Percentiles rank a stretch among this genome's conserved stretches.
Conservation (phyloP, 192 early-diverging fungal species). For the Coemansia sp. region DNA sequence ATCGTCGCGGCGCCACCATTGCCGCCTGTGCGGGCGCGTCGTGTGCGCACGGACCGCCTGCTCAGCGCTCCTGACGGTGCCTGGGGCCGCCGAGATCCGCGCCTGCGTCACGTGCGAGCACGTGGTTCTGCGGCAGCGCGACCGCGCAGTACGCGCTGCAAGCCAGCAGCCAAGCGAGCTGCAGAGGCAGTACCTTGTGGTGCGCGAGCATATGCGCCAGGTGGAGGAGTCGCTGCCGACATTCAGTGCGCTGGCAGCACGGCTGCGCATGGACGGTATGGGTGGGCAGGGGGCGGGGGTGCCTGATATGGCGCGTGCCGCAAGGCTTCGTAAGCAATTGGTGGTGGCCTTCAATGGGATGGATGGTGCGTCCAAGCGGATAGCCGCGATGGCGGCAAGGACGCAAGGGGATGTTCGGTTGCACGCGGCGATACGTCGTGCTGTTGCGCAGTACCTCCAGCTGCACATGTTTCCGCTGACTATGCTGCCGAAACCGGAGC, state of each 20-base stretch:
- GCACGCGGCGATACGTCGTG: conserved; percentile 63
- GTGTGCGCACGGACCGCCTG: conserved; percentile 59
- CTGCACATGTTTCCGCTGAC: conserved; percentile 76
- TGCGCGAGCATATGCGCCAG: conserved; percentile 16
- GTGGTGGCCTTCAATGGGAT: conserved; percentile 64
- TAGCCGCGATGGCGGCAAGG: conserved; percentile 55
- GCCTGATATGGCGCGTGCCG: conserved; percentile 59
- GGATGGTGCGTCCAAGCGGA: conserved; percentile 64
- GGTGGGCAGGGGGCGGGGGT: neutral
- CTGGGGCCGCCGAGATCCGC: conserved; percentile 34
- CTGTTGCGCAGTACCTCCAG: conserved; percentile 71
- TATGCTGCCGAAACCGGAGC: conserved; percentile 64
- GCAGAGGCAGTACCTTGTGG: conserved; percentile 11
- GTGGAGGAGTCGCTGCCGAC: conserved; percentile 33
- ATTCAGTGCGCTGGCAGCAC: conserved; percentile 31
- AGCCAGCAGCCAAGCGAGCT: conserved; percentile 30
- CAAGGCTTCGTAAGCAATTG: conserved; percentile 62
- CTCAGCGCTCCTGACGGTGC: conserved; percentile 35
- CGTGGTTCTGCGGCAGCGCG: conserved; percentile 57
- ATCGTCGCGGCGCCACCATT: conserved; percentile 69
- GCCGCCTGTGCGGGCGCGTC: conserved; percentile 68
- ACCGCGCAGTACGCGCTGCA: conserved; percentile 40
- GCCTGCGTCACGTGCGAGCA: conserved; percentile 62
- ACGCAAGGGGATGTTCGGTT: conserved; percentile 58
- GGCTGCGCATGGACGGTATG: neutral